Conservation (phyloP, 2,329 filamentous ascomycete species). For the Penicillium paneum region DNA sequence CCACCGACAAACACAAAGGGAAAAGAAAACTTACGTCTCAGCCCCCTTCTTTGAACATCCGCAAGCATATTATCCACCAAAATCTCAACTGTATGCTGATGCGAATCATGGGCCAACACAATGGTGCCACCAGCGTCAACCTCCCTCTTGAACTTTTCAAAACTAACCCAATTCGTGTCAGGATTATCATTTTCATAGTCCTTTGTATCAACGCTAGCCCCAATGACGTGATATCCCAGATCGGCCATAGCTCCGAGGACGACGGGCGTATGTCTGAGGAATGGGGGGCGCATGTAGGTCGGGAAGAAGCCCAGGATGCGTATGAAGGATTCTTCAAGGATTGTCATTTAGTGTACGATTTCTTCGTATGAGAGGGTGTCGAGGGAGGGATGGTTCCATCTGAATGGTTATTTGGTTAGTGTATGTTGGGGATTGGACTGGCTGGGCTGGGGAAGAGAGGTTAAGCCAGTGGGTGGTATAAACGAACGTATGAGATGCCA, state of each 20-base stretch:
- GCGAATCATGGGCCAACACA: slow-evolving; percentile 39
- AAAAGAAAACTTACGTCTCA: slow-evolving; percentile 25
- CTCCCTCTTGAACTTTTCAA: slow-evolving; percentile 31
- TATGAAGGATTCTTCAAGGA: slow-evolving; percentile 40
- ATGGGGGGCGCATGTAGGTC: slow-evolving; percentile 50
- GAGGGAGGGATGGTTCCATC: slow-evolving; percentile 43
- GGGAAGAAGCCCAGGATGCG: slow-evolving; percentile 46
- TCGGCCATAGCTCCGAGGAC: slow-evolving; percentile 38
- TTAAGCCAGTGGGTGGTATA: slow-evolving; percentile 1
- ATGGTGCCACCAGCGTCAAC: slow-evolving; percentile 34
- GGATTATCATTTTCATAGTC: slow-evolving; percentile 41
- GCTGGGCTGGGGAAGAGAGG: background rate
- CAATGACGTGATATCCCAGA: slow-evolving; percentile 48
- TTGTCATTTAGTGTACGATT: slow-evolving; percentile 41
- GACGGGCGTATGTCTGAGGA: slow-evolving; percentile 33
- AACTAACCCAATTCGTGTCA: slow-evolving; percentile 28
- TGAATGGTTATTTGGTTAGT: slow-evolving; percentile 6
- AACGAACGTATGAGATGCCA: slow-evolving; percentile 46
- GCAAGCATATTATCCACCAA: slow-evolving; percentile 36
- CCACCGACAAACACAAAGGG: background rate
- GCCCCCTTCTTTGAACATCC: slow-evolving; percentile 43
- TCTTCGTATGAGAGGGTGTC: slow-evolving; percentile 29
- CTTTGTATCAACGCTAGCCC: slow-evolving; percentile 43
- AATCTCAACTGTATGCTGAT: slow-evolving; percentile 34
- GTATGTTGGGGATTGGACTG: background rate